phyloP scores from a whole-genome alignment of 106 monocot genomes.

The Allium cepa region DNA sequence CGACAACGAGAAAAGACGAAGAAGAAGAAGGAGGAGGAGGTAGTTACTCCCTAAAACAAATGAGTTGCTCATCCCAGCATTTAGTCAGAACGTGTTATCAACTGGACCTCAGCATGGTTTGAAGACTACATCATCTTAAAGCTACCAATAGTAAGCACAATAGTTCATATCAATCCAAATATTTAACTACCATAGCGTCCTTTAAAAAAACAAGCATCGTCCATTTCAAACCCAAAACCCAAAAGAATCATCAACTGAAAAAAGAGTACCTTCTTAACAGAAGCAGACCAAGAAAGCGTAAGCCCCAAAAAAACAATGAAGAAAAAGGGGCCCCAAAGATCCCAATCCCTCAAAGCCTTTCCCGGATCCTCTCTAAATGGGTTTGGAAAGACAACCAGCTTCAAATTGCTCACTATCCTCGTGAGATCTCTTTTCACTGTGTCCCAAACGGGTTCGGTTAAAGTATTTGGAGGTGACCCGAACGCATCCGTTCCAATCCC shows the following conservation, averaged over 20 bases:
- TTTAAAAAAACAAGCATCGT: no score
- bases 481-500: conserved; percentile 48
- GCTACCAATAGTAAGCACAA: no score
- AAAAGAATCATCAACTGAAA: not conserved
- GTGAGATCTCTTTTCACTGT: conserved; percentile 89
- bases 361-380: conserved; percentile 89
- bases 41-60: no score
- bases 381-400: conserved; percentile 95
- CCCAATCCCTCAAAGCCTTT: conserved; percentile 98
- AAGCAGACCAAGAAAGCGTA: conserved; percentile 87
- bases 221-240: no score
- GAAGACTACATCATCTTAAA: no score
- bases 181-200: no score
- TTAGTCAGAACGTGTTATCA: no score
- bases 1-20: no score
- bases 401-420: conserved; percentile 86
- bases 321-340: conserved; percentile 98
- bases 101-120: no score
- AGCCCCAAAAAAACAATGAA: conserved; percentile 93
- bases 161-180: no score
- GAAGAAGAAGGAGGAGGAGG: no score
- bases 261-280: conserved; percentile 67
- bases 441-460: conserved; percentile 98
- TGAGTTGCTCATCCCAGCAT: no score
- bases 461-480: conserved; percentile 67